Conservation (phyloP, 208 protist species). For the Strigomonas culicis region DNA sequence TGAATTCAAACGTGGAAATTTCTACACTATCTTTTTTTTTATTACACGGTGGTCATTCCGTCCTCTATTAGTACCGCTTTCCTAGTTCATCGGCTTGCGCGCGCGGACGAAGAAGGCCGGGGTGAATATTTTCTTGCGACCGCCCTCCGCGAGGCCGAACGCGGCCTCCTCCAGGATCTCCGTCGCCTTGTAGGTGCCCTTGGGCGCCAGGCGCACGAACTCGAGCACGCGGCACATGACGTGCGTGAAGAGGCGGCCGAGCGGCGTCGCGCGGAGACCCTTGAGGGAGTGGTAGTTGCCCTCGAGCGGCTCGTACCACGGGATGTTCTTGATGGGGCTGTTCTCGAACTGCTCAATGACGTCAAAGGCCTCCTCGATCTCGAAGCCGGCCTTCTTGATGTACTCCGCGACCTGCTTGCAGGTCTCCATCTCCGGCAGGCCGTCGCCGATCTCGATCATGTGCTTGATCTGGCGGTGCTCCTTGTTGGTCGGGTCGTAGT, state of each 20-base stretch:
- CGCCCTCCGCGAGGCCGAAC: conserved; percentile 84
- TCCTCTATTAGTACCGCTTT: conserved; percentile 16
- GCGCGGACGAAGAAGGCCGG: conserved; percentile 88
- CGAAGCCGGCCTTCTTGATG: conserved; percentile 91
- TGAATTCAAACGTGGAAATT: neutral
- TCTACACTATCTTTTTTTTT: conserved; percentile 10
- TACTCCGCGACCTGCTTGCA: conserved; percentile 67
- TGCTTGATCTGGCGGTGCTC: conserved; percentile 88
- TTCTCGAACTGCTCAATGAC: conserved; percentile 47
- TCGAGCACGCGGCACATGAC: conserved; percentile 81
- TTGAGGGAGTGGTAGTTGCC: conserved; percentile 64
- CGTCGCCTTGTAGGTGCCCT: conserved; percentile 74
- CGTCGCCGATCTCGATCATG: conserved; percentile 94
- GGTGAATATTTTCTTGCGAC: conserved; percentile 91
- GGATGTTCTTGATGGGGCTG: conserved; percentile 71
- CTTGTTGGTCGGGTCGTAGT: conserved; percentile 90
- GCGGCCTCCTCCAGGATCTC: conserved; percentile 91
- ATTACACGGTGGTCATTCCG: conserved; percentile 3
- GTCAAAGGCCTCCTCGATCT: conserved; percentile 82
- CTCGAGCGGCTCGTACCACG: conserved; percentile 89
- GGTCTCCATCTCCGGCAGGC: conserved; percentile 90
- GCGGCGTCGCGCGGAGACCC: conserved; percentile 72
- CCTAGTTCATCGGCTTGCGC: conserved; percentile 71
- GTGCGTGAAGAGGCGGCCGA: conserved; percentile 81
- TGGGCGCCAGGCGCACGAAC: conserved; percentile 57